Conservation (phyloP, 2,329 filamentous ascomycete genomes). For the Ophiostoma sp. region DNA sequence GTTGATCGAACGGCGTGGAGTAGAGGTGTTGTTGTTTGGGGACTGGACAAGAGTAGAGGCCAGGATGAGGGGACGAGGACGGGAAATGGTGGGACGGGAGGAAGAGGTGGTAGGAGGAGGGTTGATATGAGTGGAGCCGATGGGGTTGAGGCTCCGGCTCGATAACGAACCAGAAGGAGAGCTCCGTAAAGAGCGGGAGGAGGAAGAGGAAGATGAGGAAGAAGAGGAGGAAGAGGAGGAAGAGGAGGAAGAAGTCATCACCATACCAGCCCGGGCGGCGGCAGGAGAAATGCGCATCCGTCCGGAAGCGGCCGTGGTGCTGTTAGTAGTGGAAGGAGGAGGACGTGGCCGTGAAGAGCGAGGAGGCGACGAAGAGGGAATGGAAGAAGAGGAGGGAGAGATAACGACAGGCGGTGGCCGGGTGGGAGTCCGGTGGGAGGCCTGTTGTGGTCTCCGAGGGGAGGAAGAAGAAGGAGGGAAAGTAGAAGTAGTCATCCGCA, state of each 20-base stretch:
- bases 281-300: neutral
- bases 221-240: neutral
- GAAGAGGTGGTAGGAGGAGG: neutral
- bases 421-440: neutral
- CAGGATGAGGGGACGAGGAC: neutral
- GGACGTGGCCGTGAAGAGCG: neutral
- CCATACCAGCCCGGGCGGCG: neutral
- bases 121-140: neutral
- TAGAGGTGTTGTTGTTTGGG: neutral
- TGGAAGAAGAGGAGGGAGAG: neutral
- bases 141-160: neutral
- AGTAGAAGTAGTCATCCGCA: neutral
- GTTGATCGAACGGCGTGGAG: neutral
- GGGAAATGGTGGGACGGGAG: neutral
- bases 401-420: neutral
- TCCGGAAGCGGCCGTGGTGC: neutral
- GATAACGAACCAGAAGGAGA: neutral
- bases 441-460: neutral
- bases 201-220: neutral
- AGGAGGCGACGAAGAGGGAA: neutral
- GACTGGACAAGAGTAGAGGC: neutral
- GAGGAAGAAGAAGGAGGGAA: neutral
- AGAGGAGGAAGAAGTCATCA: neutral
- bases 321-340: neutral
- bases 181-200: neutral